Evolutionary conservation across 768 basidiomycete genomes (phyloP), one percentile per base, ranked within the genome.

Genomic region (Lyophyllum shimeji): DNA sequence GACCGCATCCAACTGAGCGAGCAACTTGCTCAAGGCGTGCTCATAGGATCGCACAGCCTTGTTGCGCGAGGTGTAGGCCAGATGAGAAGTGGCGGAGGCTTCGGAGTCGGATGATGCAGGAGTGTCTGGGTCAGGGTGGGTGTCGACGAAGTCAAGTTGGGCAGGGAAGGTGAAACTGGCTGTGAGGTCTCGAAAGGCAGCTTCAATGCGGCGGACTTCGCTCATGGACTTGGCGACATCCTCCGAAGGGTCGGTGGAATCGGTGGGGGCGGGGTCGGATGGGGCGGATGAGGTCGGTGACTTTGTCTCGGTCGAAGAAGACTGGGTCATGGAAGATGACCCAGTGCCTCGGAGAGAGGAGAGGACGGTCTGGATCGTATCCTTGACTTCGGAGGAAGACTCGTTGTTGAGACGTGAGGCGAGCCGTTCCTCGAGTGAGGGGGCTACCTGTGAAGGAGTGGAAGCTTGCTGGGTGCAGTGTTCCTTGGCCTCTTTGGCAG

Each of bases 21-120:
- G 69, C 23, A 91, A 73, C 37, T 74, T 69, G 50, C 75, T 76
- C n/a, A 89, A 70, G 18, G 79, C 76, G 60, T 88, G 78, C 60
- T 85, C 82, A 68, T 87, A 85, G 58, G 75, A 78, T 51, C 83
- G 83, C 34, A 90, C 71, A 0, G 83, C 78, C 20, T 81, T 78
- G 66, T 89, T 90, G 46, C 65, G 69, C 11, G 80, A 61, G 23
- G 82, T 83, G 73, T 80, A 89, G 3, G 82, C 74, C 11, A 91
- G 78, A 34, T 71, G 71, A 4, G 69, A 64, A n/a, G 66, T 67
- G 3, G 61, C 55, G 3, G 67, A 60, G 3, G 55, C 59, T 18
- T 60, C 61, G 7, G 61, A 54, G n/a, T 63, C 63, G n/a, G 60
- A 39, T 13, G 65, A 55, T 31, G 55, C 42, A 17, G 65, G 57